A percentile compares a stretch with the other conserved stretches of the same genome.
phyloP scores from a whole-genome alignment of 2,329 filamentous ascomycete species.

The Trichoderma hamatum region DNA sequence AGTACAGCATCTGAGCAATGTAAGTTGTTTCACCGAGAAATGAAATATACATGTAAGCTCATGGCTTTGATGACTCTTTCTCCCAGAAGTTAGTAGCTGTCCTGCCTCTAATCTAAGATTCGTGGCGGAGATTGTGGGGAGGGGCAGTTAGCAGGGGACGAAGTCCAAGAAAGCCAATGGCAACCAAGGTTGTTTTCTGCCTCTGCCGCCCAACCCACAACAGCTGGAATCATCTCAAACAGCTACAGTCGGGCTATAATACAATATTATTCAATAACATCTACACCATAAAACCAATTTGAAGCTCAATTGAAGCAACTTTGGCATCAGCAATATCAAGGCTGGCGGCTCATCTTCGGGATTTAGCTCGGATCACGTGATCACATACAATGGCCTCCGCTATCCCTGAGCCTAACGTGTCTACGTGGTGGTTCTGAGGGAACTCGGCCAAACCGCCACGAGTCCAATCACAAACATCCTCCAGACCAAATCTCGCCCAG shows the following conservation, averaged over 20 bases:
- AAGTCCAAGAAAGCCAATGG: background rate
- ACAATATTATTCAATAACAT: background rate
- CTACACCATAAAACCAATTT: background rate
- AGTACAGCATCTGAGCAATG: no score
- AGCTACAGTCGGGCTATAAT: background rate
- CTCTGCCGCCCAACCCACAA: background rate
- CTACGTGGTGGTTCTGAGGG: slow-evolving; percentile 46
- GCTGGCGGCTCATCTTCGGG: slow-evolving; percentile 22
- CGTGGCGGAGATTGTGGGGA: background rate
- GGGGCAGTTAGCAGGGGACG: background rate
- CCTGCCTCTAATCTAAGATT: background rate
- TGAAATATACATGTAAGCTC: background rate
- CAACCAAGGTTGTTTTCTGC: background rate
- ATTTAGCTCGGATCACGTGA: slow-evolving; percentile 40
- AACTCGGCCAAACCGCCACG: slow-evolving; percentile 40
- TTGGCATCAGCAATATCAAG: background rate
- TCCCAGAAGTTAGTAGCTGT: background rate
- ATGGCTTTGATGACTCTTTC: background rate
- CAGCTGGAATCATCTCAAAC: background rate
- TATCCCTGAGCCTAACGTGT: slow-evolving; percentile 42
- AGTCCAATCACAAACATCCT: slow-evolving; percentile 39
- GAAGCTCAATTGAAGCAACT: background rate
- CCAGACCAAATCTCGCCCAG: slow-evolving; percentile 48
- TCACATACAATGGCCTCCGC: slow-evolving; percentile 31
- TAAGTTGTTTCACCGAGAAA: background rate